These are phyloP conservation scores for Kwoniella mangroviensis DNA, from an alignment of 768 basidiomycete species.

Conservation along the genomic window DNA sequence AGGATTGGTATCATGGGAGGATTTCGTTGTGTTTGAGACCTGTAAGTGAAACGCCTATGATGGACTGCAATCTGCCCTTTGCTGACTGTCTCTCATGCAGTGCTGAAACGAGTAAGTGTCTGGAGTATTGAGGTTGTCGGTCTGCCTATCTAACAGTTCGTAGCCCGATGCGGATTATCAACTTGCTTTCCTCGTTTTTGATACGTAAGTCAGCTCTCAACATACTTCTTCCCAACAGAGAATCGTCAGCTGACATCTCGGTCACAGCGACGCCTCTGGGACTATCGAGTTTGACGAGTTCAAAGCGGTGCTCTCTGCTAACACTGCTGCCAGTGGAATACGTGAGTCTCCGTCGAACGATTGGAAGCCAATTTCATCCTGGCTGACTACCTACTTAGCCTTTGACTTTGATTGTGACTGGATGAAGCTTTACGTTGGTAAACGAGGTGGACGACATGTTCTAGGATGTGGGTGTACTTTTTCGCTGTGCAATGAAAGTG, in stretches of 20 bases:
- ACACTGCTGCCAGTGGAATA: slow-evolving; percentile 69
- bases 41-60: slow-evolving; percentile 36
- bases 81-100: slow-evolving; percentile 16
- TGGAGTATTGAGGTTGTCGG: not conserved
- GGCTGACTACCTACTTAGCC: slow-evolving; percentile 53
- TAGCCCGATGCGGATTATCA: slow-evolving; percentile 98
- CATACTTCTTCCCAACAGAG: too few relatives aligned
- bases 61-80: too few relatives aligned
- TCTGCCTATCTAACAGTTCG: slow-evolving; percentile 59
- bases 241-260: slow-evolving; percentile 34
- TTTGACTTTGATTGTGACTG: slow-evolving; percentile 97
- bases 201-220: slow-evolving; percentile 69
- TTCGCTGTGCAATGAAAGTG: not conserved
- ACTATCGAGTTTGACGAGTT: slow-evolving; percentile 93
- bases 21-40: slow-evolving; percentile 94
- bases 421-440: slow-evolving; percentile 94
- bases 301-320: slow-evolving; percentile 84
- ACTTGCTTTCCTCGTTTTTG: slow-evolving; percentile 95
- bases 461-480: slow-evolving; percentile 73
- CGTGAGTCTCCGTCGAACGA: slow-evolving; percentile 30
- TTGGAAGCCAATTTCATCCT: not conserved
- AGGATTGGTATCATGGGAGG: slow-evolving; percentile 71
- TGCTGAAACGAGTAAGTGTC: slow-evolving; percentile 45
- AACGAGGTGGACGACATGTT: slow-evolving; percentile 86
- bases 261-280: slow-evolving; percentile 79